phyloP scores from a whole-genome alignment of 179 eudicot genomes.

The Beta macrorhiza region DNA sequence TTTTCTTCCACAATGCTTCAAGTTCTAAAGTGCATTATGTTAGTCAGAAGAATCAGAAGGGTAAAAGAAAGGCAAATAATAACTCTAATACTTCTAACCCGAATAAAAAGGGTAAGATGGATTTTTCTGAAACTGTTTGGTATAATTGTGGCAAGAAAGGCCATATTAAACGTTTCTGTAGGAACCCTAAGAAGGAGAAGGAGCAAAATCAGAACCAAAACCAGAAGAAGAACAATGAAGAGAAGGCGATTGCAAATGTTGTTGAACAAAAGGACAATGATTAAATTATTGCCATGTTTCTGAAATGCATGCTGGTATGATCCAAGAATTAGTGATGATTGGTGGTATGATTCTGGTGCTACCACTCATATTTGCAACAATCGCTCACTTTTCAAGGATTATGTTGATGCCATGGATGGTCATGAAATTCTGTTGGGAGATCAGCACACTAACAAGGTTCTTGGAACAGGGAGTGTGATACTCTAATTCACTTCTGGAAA shows the following conservation, averaged over 20 bases:
- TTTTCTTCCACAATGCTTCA: neutral
- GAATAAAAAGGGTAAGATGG: too few species aligned
- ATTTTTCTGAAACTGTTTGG: too few species aligned
- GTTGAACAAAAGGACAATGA: neutral
- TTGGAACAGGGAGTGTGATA: neutral
- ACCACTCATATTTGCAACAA: neutral
- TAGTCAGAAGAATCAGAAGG: too few species aligned
- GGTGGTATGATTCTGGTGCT: neutral
- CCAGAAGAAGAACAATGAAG: too few species aligned
- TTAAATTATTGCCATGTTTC: neutral
- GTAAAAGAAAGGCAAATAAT: too few species aligned
- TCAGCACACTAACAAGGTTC: neutral
- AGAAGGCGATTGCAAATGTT: too few species aligned
- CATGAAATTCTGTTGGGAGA: neutral
- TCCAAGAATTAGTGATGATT: neutral
- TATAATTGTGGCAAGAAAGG: neutral
- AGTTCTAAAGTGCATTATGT: neutral
- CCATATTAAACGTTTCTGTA: neutral
- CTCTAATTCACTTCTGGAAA: neutral
- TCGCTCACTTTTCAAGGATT: too few species aligned
- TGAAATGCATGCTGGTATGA: neutral
- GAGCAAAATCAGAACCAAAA: too few species aligned
- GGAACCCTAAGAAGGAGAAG: neutral
- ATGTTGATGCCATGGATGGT: too few species aligned
- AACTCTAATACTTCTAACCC: too few species aligned